Evolutionary conservation across 2,329 filamentous ascomycete species (phyloP).

Genomic region (Fusarium dlaminii): DNA sequence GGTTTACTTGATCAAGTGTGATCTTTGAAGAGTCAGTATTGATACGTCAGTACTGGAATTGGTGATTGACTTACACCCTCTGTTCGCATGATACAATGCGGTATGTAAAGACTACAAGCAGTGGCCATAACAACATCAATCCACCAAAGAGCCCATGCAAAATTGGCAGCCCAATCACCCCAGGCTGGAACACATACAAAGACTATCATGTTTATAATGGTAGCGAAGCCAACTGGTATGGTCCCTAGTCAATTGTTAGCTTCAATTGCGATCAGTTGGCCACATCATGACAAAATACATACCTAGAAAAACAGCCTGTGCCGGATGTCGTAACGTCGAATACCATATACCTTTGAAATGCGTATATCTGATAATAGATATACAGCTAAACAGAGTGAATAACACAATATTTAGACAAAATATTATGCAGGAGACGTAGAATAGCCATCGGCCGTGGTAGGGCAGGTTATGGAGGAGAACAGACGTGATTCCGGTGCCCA

Average conservation of each 20-base stretch:
- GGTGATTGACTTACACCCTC: slow-evolving; percentile 46
- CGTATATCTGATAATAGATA: slow-evolving; percentile 65
- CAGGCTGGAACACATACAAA: slow-evolving; percentile 66
- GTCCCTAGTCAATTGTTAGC: slow-evolving; percentile 56
- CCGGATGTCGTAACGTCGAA: slow-evolving; percentile 69
- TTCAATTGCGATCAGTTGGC: neutral
- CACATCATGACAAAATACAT: neutral
- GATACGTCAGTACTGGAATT: neutral
- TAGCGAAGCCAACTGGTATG: slow-evolving; percentile 70
- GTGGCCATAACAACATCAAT: slow-evolving; percentile 58
- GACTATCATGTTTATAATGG: slow-evolving; percentile 68
- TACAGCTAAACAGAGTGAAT: slow-evolving; percentile 60
- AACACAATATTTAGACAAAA: slow-evolving; percentile 65
- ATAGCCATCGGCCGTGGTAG: slow-evolving; percentile 63
- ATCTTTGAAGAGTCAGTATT: slow-evolving; percentile 20
- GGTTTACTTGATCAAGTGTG: slow-evolving; percentile 58
- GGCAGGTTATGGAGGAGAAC: slow-evolving; percentile 67
- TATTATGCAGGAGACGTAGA: slow-evolving; percentile 64
- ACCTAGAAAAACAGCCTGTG: slow-evolving; percentile 56
- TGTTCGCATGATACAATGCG: slow-evolving; percentile 55
- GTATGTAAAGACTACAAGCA: slow-evolving; percentile 57
- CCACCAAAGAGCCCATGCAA: slow-evolving; percentile 65
- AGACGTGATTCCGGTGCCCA: slow-evolving; percentile 72
- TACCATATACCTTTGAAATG: slow-evolving; percentile 69
- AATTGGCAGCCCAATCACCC: slow-evolving; percentile 60